Conservation (phyloP, 257 asterid species). For the Rubia yunnanensis region DNA sequence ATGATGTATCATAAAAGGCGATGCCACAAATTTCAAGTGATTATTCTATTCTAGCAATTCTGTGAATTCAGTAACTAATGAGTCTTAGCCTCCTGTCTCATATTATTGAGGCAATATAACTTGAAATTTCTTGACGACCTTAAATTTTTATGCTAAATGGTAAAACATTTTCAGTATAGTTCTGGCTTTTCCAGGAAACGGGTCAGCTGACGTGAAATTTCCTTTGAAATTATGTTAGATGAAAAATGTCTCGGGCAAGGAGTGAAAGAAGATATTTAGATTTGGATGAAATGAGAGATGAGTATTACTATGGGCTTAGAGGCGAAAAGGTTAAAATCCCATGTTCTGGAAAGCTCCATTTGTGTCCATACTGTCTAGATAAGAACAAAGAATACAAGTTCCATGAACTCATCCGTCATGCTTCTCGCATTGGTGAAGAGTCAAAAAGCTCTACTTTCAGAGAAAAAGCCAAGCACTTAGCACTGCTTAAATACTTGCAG, state of each 20-base stretch:
- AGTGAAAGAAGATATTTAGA: slow-evolving; percentile 24
- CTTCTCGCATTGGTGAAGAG: slow-evolving; percentile 53
- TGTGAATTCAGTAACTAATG: not conserved
- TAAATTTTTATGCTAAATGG: not conserved
- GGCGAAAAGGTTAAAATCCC: slow-evolving; percentile 36
- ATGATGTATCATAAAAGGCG: not conserved
- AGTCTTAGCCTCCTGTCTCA: not conserved
- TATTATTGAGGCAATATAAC: not conserved
- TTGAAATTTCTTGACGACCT: not conserved
- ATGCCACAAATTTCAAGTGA: not conserved
- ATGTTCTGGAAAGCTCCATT: slow-evolving; percentile 37
- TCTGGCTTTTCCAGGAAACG: not conserved
- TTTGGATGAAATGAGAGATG: slow-evolving; percentile 40
- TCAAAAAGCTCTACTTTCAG: slow-evolving; percentile 52
- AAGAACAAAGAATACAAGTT: slow-evolving; percentile 35
- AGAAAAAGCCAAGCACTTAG: slow-evolving; percentile 64
- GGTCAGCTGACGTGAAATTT: not conserved
- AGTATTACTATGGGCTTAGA: slow-evolving; percentile 46
- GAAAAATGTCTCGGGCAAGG: slow-evolving; percentile 43
- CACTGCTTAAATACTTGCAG: slow-evolving; percentile 54
- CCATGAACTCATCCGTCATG: slow-evolving; percentile 53
- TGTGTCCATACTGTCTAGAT: slow-evolving; percentile 60
- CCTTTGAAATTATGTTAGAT: slow-evolving; percentile 13
- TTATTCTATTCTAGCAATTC: not conserved
- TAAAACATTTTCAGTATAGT: not conserved